Base-by-base conservation (phyloP, 371 early-diverging fungal genomes). In the Cokeromyces recurvatus region DNA sequence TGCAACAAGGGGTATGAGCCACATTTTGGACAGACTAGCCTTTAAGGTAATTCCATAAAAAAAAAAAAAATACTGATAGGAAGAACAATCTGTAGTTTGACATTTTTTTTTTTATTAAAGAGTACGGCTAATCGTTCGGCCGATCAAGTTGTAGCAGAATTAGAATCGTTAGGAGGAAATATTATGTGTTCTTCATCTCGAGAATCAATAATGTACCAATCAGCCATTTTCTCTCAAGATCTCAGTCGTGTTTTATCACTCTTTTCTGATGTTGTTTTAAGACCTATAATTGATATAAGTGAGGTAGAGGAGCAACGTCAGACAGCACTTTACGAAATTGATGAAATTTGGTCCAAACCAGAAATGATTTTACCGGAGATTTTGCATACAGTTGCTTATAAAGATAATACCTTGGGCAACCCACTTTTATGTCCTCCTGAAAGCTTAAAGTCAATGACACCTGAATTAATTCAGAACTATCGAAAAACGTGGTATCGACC, bases 131-230 rank as follows among this genome's bases (percentile, higher is more conserved):
- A 76, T 36, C 63, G 77, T 39, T 79, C 78, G 16, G 78, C 82
- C 11, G 83, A 79, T 32, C 70, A 86, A 51, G 81, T 93, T n/a
- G 78, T 86, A 51, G 69, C 79, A 19, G 77, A 85, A 59, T 67
- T 95, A 36, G 95, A 94, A 51, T 74, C 80, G 16, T 66, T 95
- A 15, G 96, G 95, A 12, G 95, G 95, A 17, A 94, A 92, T 44
- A 78, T 96, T 24, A 82, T 85, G 75, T 87, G 94, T 41, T 88
- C 91, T 24, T 83, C 89, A 29, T 85, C 91, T n/a, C 85, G 96
- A 16, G 98, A 97, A 66, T 81, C 85, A 38, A 90, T 95, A 64
- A 89, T 94, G 85, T 94, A 93, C 63, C 95, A 94, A 65, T 87
- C 91, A 0, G 84, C 94, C 3, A 87, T 95, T 19, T 91, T 95